A percentile compares a stretch with the other conserved stretches of the same genome.
phyloP scores from a whole-genome alignment of 768 basidiomycete species.

The Thelephora ganbajun region DNA sequence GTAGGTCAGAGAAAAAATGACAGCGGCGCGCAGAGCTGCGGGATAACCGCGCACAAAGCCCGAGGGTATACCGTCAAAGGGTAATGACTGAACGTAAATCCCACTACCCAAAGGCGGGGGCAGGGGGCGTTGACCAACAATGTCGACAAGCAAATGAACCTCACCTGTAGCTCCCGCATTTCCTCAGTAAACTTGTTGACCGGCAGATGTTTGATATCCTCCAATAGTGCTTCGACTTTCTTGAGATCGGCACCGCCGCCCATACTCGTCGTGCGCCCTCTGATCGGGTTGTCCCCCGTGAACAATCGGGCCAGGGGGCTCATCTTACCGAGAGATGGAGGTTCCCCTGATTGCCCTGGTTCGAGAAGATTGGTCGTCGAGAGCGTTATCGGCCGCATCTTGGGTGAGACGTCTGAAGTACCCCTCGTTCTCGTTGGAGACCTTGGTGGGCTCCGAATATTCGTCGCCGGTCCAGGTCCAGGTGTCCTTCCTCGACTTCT shows the following conservation, averaged over 20 bases:
- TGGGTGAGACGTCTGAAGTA: slow-evolving; percentile 8
- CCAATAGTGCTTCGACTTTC: slow-evolving; percentile 46
- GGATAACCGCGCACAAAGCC: too few relatives aligned
- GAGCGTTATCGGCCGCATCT: slow-evolving; percentile 13
- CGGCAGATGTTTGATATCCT: slow-evolving; percentile 49
- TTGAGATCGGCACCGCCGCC: slow-evolving; percentile 24
- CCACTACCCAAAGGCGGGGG: too few relatives aligned
- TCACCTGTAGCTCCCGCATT: slow-evolving; percentile 72
- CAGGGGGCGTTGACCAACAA: background rate
- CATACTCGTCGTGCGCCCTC: slow-evolving; percentile 9
- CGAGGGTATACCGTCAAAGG: too few relatives aligned
- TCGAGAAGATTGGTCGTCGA: slow-evolving; percentile 8
- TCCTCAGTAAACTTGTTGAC: slow-evolving; percentile 58
- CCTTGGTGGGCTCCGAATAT: slow-evolving; percentile 1
- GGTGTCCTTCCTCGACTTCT: background rate
- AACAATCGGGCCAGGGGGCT: slow-evolving; percentile 43
- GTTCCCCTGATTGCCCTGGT: slow-evolving; percentile 12
- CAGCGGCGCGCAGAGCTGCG: too few relatives aligned
- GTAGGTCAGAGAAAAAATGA: too few relatives aligned
- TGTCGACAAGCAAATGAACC: background rate
- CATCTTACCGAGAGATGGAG: slow-evolving; percentile 13
- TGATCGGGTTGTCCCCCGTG: slow-evolving; percentile 8
- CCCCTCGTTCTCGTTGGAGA: background rate
- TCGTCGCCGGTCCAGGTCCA: background rate
- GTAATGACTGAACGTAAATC: too few relatives aligned